Conservation (phyloP, 106 monocot species). For the Phalaenopsis equestris region DNA sequence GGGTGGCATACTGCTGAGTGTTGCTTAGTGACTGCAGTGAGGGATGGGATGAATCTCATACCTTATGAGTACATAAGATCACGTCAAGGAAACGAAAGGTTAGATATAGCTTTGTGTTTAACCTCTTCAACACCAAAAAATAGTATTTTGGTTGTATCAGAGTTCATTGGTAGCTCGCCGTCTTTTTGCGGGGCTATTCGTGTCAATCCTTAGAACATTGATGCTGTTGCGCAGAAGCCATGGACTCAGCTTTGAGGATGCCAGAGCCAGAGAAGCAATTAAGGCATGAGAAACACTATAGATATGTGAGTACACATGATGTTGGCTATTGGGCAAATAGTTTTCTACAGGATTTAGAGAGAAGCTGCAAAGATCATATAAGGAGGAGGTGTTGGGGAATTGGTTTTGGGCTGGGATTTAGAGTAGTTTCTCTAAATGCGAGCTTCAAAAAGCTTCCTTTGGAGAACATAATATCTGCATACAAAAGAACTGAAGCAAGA, state of each 20-base stretch:
- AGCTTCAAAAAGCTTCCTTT: constrained; percentile 44
- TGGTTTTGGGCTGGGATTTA: constrained; percentile 42
- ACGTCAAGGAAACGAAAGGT: constrained; percentile 34
- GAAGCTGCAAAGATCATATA: constrained; percentile 41
- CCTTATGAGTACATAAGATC: constrained; percentile 51
- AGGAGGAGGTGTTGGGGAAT: constrained; percentile 45
- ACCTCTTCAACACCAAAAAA: constrained; percentile 20
- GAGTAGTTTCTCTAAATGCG: constrained; percentile 41
- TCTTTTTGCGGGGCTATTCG: constrained; percentile 49
- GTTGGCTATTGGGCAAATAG: constrained; percentile 59
- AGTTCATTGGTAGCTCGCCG: constrained; percentile 60
- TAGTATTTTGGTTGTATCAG: constrained; percentile 52
- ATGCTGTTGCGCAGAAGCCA: constrained; percentile 50
- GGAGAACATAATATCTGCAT: constrained; percentile 43
- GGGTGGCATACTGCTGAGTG: constrained; percentile 48
- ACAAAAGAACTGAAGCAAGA: constrained; percentile 23
- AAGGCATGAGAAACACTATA: constrained; percentile 52
- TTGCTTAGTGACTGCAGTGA: constrained; percentile 45
- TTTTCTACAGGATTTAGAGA: constrained; percentile 46
- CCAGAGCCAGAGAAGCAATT: constrained; percentile 40
- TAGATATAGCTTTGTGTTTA: constrained; percentile 32
- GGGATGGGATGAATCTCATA: constrained; percentile 64
- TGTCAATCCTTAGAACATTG: constrained; percentile 56
- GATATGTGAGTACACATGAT: constrained; percentile 49
- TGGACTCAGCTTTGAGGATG: constrained; percentile 44